These are phyloP conservation scores for Hyaloperonospora brassicae DNA, from an alignment of 352 stramenopile species.

Conservation along the genomic window DNA sequence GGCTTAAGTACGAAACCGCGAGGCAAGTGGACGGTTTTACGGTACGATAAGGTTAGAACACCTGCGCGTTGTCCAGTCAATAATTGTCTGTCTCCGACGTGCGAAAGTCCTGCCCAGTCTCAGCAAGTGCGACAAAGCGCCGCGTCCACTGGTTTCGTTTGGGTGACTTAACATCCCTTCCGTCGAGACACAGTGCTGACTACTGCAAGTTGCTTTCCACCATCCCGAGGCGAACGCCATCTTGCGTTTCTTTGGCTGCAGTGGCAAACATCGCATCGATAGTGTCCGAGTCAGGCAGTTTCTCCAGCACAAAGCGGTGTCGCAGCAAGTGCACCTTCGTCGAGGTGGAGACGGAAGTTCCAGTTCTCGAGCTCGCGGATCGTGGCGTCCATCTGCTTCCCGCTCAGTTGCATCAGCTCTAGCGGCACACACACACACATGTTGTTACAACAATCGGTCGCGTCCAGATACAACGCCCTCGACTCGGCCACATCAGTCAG, in stretches of 20 bases:
- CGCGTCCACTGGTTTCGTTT: too few relatives aligned
- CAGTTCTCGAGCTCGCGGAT: conserved; percentile 76
- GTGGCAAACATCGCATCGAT: conserved; percentile 2
- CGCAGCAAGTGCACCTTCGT: conserved; percentile 41
- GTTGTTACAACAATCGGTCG: not conserved
- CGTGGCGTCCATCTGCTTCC: conserved; percentile 63
- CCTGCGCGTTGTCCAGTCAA: too few relatives aligned
- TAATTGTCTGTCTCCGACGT: too few relatives aligned
- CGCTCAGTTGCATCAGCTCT: conserved; percentile 44
- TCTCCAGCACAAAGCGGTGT: not conserved
- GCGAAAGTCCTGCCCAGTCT: too few relatives aligned
- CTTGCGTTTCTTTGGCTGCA: conserved; percentile 33
- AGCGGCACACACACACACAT: too few relatives aligned
- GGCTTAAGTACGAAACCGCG: conserved; percentile 20
- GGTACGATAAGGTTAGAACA: not conserved
- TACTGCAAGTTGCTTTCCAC: conserved; percentile 4
- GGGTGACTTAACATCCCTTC: too few relatives aligned
- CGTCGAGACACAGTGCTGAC: too few relatives aligned
- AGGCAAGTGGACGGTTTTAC: not conserved
- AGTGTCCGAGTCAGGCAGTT: conserved; percentile 1
- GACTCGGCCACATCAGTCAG: too few relatives aligned
- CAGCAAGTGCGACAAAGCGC: too few relatives aligned
- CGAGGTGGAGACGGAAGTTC: conserved; percentile 74
- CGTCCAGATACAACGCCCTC: too few relatives aligned
- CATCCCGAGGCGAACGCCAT: conserved; percentile 40